Base-by-base conservation (phyloP, 345 rosid species). In the Lepidium aucheri region DNA sequence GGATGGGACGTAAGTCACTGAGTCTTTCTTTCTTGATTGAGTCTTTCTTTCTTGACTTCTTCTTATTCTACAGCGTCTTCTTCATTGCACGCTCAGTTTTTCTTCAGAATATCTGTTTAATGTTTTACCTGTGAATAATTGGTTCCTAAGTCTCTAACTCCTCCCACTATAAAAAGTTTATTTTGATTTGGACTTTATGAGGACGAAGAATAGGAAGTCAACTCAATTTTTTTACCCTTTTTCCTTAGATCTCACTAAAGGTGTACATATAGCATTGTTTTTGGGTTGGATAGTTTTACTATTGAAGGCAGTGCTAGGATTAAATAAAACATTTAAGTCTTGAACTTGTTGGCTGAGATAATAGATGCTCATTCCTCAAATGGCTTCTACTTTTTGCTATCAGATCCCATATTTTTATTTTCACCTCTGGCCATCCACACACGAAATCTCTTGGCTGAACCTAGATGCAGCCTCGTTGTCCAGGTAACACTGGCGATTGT, bases 381-480 rank as follows among this genome's bases (percentile, higher is more conserved):
- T 60, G 57, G 56, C 51, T 45, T 53, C 13, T 51, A 10, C 64
- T 17, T 74, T 53, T 43, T 52, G 35, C 67, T 43, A 81, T 46
- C 83, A 94, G 99, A 94, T 80, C 99, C 99, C 30, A 65, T 94
- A 74, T 91, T 91, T 82, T 84, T 93, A 43, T 88, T 94, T 76
- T 91, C 97, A 41, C 97, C 97, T 6, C 55, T 94, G 85, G 97
- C 95, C 45, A 94, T 94, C 74, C 97, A 94, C 73, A 84, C 96
- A 28, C 69, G 99, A 65, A 94, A 94, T 53, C 76, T 94, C 63
- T 83, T 94, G 77, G 91, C 86, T 67, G 90, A 88, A 45, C 97
- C 97, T 7, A 94, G 86, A 75, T 94, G 99, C 79, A 85, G 90
- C 26, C 89, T 94, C 36, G 96, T 91, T 53, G 96, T 94, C 60